Evolutionary conservation across 2,329 filamentous ascomycete species (phyloP).

Genomic region (Leptographium lundbergii): DNA sequence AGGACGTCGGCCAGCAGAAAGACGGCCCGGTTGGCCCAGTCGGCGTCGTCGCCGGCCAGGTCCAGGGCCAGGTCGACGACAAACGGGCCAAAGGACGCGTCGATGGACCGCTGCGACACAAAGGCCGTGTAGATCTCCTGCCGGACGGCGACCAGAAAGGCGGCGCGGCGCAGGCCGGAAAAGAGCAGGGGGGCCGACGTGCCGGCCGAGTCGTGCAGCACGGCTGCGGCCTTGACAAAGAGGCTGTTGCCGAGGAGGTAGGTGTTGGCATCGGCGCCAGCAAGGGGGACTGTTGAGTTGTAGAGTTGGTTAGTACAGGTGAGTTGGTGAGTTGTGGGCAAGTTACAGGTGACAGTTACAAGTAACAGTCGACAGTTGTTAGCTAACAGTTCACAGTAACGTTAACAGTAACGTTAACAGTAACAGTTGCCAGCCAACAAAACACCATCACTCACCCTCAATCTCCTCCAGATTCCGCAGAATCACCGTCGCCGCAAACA

Average conservation of each 20-base stretch:
- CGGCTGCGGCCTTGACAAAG: constrained; percentile 1
- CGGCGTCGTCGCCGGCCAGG: not conserved
- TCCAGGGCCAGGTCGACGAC: not conserved
- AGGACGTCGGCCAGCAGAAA: not conserved
- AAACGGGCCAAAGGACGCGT: not conserved
- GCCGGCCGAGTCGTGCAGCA: not conserved
- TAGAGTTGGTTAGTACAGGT: no score
- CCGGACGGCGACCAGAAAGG: not conserved
- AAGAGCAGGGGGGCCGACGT: not conserved
- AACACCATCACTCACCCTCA: not conserved
- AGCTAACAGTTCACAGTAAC: not conserved
- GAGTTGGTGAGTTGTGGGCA: no score
- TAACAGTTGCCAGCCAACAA: not conserved
- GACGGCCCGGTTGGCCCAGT: constrained; percentile 1
- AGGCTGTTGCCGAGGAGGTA: constrained; percentile 2
- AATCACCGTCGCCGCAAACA: constrained; percentile 5
- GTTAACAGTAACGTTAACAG: not conserved
- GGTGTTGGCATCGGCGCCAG: not conserved
- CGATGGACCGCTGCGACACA: constrained; percentile 1
- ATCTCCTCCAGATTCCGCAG: constrained; percentile 2
- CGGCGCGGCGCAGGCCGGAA: not conserved
- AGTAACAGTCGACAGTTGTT: no score
- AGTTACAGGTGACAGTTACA: no score
- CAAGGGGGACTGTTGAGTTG: not conserved
- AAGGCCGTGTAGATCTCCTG: constrained; percentile 3